These are phyloP conservation scores for Tolypocladium tundrense DNA, from an alignment of 2,329 filamentous ascomycete genomes.

Conservation along the genomic window DNA sequence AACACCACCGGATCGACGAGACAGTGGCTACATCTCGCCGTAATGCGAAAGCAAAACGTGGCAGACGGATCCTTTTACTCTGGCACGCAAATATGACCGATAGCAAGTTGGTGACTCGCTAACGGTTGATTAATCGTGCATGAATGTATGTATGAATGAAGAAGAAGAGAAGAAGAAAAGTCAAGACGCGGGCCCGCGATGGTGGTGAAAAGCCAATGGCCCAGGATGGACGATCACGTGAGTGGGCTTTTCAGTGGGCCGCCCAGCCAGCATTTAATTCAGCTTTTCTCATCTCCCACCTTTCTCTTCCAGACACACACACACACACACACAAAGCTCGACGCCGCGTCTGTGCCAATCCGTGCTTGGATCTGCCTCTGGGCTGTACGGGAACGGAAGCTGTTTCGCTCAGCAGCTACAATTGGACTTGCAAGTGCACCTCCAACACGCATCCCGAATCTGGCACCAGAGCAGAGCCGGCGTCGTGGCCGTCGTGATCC, in stretches of 20 bases:
- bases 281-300: neutral
- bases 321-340: neutral
- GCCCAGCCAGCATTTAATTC: neutral
- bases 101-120: slow-evolving; percentile 37
- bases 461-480: neutral
- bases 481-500: neutral
- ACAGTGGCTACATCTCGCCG: slow-evolving; percentile 10
- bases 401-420: neutral
- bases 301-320: neutral
- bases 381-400: neutral
- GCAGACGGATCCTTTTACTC: slow-evolving; percentile 28
- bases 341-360: neutral
- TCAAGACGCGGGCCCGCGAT: neutral
- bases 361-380: neutral
- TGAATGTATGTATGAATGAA: slow-evolving; percentile 31
- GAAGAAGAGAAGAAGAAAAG: slow-evolving; percentile 16
- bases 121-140: slow-evolving; percentile 54
- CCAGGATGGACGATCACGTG: neutral
- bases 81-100: slow-evolving; percentile 54
- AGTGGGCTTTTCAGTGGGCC: neutral
- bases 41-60: slow-evolving; percentile 11
- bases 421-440: slow-evolving; percentile 1
- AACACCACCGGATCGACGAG: slow-evolving; percentile 15
- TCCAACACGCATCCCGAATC: neutral
- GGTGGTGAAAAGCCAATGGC: neutral